A percentile compares a stretch with the other conserved stretches of the same genome.
These are phyloP conservation scores for Lineolata rhizophorae DNA, from an alignment of 495 filamentous ascomycete species.

Conservation along the genomic window DNA sequence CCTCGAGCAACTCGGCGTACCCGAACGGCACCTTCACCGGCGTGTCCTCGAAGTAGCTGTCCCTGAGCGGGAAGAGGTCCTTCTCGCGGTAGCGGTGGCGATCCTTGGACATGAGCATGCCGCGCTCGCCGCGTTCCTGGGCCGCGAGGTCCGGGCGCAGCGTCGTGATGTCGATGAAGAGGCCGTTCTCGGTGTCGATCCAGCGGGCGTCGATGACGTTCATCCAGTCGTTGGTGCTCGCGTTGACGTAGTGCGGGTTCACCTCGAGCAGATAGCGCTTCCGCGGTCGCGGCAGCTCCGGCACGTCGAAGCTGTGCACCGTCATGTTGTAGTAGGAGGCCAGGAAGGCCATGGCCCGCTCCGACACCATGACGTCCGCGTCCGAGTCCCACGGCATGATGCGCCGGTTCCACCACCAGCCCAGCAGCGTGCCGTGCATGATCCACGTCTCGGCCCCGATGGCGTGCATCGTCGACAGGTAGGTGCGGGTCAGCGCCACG, in stretches of 20 bases:
- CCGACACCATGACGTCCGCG: slow-evolving; percentile 35
- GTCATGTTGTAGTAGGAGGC: slow-evolving; percentile 41
- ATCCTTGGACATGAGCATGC: slow-evolving; percentile 34
- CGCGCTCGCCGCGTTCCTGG: slow-evolving; percentile 15
- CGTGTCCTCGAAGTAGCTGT: slow-evolving; percentile 56
- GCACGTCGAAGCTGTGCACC: slow-evolving; percentile 29
- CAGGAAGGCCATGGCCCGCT: slow-evolving; percentile 31
- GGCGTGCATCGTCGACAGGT: slow-evolving; percentile 30
- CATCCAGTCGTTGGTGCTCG: slow-evolving; percentile 20
- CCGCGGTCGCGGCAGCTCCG: slow-evolving; percentile 6
- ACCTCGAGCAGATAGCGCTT: slow-evolving; percentile 25
- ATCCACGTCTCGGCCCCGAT: slow-evolving; percentile 39
- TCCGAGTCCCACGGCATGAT: slow-evolving; percentile 45
- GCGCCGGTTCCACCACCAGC: slow-evolving; percentile 43
- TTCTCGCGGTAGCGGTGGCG: slow-evolving; percentile 29
- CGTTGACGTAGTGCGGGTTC: slow-evolving; percentile 34
- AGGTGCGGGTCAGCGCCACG: slow-evolving; percentile 30
- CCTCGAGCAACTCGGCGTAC: slow-evolving; percentile 46
- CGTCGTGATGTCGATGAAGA: slow-evolving; percentile 43
- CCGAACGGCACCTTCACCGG: slow-evolving; percentile 54
- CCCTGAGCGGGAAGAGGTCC: slow-evolving; percentile 60
- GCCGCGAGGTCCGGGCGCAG: slow-evolving; percentile 24
- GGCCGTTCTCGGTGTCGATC: slow-evolving; percentile 36
- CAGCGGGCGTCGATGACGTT: slow-evolving; percentile 41
- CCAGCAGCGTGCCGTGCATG: slow-evolving; percentile 37